A percentile compares a stretch with the other conserved stretches of the same genome.
These are phyloP conservation scores for Vaucheria bursata DNA, from an alignment of 352 stramenopile genomes.

Conservation along the genomic window DNA sequence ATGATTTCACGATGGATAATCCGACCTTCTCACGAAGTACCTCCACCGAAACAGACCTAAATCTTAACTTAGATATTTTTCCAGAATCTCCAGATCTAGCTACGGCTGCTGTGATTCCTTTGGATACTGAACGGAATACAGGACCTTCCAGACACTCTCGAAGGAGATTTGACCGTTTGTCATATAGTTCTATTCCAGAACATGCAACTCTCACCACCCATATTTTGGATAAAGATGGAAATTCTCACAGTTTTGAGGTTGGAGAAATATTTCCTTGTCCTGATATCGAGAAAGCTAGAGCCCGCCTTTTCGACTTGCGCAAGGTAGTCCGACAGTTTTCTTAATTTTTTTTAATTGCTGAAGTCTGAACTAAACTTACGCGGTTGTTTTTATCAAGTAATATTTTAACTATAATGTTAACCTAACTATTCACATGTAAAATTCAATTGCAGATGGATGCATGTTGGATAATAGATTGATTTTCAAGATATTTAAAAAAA, in stretches of 20 bases:
- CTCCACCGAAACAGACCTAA: too few species aligned
- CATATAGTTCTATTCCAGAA: not conserved
- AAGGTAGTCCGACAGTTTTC: not conserved
- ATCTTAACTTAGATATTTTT: too few species aligned
- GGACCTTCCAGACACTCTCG: too few species aligned
- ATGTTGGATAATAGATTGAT: not conserved
- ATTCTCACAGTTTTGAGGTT: not conserved
- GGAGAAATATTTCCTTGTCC: not conserved
- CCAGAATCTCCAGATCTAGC: too few species aligned
- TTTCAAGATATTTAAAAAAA: not conserved
- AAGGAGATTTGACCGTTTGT: too few species aligned
- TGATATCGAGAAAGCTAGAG: not conserved
- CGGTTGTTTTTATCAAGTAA: not conserved
- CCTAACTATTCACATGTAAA: too few species aligned
- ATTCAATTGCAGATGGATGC: too few species aligned
- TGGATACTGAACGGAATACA: too few species aligned
- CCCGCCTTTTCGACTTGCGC: conserved; percentile 4
- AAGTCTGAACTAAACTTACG: not conserved
- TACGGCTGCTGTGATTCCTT: too few species aligned
- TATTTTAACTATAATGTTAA: too few species aligned
- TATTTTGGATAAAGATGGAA: not conserved
- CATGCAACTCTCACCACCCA: not conserved
- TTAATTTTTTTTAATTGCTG: not conserved
- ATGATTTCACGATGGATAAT: too few species aligned
- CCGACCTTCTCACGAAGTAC: too few species aligned